Evolutionary conservation across 352 stramenopile genomes (phyloP), one percentile per base, ranked within the genome.

Genomic region (Pythium monospermum): DNA sequence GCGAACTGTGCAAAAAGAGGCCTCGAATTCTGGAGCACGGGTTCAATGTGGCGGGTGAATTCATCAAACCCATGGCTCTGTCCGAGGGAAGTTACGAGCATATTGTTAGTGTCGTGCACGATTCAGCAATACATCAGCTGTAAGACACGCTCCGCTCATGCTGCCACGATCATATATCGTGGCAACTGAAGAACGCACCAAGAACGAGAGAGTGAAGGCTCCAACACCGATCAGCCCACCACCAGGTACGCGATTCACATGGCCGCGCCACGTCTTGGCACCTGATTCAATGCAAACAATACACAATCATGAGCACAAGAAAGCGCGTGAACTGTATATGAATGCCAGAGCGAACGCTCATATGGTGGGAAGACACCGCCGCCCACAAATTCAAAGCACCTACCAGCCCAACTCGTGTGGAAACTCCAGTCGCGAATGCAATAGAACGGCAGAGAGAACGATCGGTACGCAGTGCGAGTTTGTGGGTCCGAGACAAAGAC

Each of bases 381-480:
- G n/a, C n/a, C n/a, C n/a, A n/a, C n/a, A n/a, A n/a, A n/a, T n/a
- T n/a, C 5, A 43, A 48, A 21, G 22, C 10, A 49, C 58, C 26
- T 55, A 91, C 80, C 81, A 49, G 85, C 80, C 26, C 83, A 66
- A 35, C 71, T 72, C 38, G 70, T 58, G 30, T 76, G 55, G 55
- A 91, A 89, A 8, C 45, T 59, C 81, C 81, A 91, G 51, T 86
- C 78, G 37, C 72, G 69, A 25, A 91, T 89, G 47, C 66, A 69
- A 47, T 91, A 89, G 49, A 86, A 83, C 42, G 81, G 81, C 39
- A 91, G 58, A 26, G 81, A 91, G 55, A 87, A 88, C 3, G 81
- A 91, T 13, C 69, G 57, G 23, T 89, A 88, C 28, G 72, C 77
- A 2, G 57, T 73, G 22, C 64, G 61, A 3, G 49, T 57, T 0